Percentiles rank a stretch among this genome's conserved stretches.
Conservation (phyloP, 441 rosid species). For the Euphorbia celastroides region DNA sequence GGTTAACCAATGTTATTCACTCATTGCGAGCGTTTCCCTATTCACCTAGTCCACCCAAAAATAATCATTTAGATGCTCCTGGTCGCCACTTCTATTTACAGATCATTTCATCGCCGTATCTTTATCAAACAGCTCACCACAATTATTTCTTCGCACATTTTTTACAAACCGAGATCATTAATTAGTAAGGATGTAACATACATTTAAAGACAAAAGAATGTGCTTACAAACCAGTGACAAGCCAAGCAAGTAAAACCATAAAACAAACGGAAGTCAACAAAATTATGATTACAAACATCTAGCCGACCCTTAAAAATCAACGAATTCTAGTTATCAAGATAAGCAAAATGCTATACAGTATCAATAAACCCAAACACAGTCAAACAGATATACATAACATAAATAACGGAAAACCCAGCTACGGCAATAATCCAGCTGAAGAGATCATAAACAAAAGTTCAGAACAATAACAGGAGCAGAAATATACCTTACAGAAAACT, state of each 20-base stretch:
- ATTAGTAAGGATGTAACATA: not conserved
- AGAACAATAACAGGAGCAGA: not conserved
- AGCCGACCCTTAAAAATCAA: not conserved
- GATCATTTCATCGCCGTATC: not conserved
- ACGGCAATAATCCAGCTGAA: not conserved
- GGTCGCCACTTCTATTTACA: not conserved
- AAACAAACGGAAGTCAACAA: not conserved
- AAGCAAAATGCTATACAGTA: conserved; percentile 5
- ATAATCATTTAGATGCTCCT: not conserved
- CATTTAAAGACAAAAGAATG: too few species aligned
- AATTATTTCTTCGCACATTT: not conserved
- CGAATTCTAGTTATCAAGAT: not conserved
- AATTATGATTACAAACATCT: not conserved
- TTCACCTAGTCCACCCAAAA: not conserved
- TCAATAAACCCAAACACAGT: not conserved
- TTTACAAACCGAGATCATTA: not conserved
- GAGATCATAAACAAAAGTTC: not conserved
- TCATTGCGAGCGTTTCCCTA: not conserved
- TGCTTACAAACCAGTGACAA: too few species aligned
- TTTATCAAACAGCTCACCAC: not conserved
- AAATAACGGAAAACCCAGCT: not conserved
- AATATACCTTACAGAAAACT: conserved; percentile 26
- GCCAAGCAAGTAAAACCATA: conserved; percentile 5
- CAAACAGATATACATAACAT: not conserved
- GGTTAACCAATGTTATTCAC: not conserved